Base-by-base conservation (phyloP, 495 filamentous ascomycete species). In the Penicillium canariense region DNA sequence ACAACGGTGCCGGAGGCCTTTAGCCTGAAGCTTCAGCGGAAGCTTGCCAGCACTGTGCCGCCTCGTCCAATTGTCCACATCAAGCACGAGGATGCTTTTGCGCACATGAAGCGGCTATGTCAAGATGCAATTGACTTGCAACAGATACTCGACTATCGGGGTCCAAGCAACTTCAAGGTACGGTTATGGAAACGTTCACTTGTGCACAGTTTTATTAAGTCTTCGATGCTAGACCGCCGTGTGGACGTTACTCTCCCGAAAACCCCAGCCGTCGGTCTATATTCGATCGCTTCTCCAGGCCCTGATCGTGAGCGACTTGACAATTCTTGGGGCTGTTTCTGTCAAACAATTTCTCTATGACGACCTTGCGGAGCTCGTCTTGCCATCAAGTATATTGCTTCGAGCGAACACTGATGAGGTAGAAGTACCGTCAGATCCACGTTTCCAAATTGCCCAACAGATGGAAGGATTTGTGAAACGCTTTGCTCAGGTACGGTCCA, bases 11-110 rank as follows among this genome's bases (percentile, higher is more conserved):
- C 84, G 11, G 84, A 86, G 32, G 82, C 94, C 2, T 97, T 96
- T 68, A 96, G 91, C 61, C 81, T 84, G 28, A 96, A 95, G 68
- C 80, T 97, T 10, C 94, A 98, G 65, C 82, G 95, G 11, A 86
- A 84, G 55, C 74, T 98, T 5, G 90, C 94, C 7, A 96, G 90
- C 61, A 96, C 89, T 4, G 89, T 96, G 48, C 94, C 94, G 4
- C 95, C 94, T 22, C 84, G 93, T 23, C 90, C 93, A 6, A 92
- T 97, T 59, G 88, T 96, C 14, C 80, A 87, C 27, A 79, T 89
- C 30, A 81, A 78, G 34, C 84, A 87, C 47, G 82, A 85, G 18
- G 84, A 89, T 63, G 90, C 92, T 5, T 79, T 84, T 57, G 70
- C 70, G 51, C 84, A 88, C 59, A 77, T 96, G 59, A 81, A 80